Evolutionary conservation across 2,329 filamentous ascomycete genomes (phyloP).

Genomic region (Lojkania enalia): DNA sequence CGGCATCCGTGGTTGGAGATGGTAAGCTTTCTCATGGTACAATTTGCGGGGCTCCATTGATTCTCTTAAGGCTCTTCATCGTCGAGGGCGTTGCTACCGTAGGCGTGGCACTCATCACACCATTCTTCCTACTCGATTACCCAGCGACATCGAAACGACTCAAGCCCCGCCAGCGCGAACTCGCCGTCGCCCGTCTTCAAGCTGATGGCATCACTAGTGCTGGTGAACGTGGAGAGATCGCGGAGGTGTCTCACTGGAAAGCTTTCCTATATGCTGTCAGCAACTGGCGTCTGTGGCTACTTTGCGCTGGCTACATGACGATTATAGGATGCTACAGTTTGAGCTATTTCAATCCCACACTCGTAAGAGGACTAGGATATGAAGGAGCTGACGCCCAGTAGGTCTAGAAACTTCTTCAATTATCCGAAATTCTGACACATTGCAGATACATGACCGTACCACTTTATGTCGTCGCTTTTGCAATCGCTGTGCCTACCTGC

Average conservation of each 20-base stretch:
- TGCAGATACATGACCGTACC: slow-evolving; percentile 26
- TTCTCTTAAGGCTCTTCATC: slow-evolving; percentile 24
- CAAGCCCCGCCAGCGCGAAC: slow-evolving; percentile 48
- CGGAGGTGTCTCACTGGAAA: slow-evolving; percentile 24
- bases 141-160: slow-evolving; percentile 48
- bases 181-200: slow-evolving; percentile 30
- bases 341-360: slow-evolving; percentile 28
- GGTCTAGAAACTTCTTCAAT: background rate
- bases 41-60: background rate
- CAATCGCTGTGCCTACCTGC: slow-evolving; percentile 25
- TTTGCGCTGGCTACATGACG: slow-evolving; percentile 30
- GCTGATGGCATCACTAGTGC: slow-evolving; percentile 25
- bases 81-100: slow-evolving; percentile 30
- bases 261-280: slow-evolving; percentile 23
- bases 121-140: slow-evolving; percentile 29
- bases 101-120: slow-evolving; percentile 23
- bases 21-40: slow-evolving; percentile 11
- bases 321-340: slow-evolving; percentile 33
- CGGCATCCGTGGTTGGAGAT: slow-evolving; percentile 27
- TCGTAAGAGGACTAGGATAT: slow-evolving; percentile 27
- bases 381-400: slow-evolving; percentile 25
- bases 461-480: slow-evolving; percentile 27
- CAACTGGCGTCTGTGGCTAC: slow-evolving; percentile 29
- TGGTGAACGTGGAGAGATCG: slow-evolving; percentile 20
- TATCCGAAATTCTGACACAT: slow-evolving; percentile 1